A percentile compares a stretch with the other conserved stretches of the same genome.
phyloP scores from a whole-genome alignment of 495 filamentous ascomycete genomes.

The Platismatia glauca region DNA sequence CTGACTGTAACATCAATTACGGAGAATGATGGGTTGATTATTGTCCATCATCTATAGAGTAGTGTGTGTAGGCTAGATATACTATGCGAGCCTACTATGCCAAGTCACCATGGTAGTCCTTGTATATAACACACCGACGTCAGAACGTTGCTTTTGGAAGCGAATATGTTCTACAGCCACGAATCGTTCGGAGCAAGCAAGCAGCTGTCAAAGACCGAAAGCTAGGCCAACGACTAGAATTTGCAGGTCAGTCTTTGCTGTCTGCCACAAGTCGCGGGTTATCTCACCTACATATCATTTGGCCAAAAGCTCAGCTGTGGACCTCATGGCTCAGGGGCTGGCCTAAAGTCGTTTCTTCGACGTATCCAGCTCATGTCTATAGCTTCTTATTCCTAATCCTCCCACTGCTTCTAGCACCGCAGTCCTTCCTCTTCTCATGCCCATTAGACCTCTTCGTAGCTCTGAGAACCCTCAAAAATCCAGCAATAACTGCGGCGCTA shows the following conservation, averaged over 20 bases:
- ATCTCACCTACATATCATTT: background rate
- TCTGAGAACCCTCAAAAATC: constrained; percentile 52
- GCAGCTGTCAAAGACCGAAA: background rate
- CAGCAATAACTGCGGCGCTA: constrained; percentile 79
- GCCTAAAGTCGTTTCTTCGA: background rate
- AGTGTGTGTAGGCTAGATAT: no score
- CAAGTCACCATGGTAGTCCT: no score
- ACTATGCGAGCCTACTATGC: no score
- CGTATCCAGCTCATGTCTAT: background rate
- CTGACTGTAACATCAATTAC: no score
- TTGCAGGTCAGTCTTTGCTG: background rate
- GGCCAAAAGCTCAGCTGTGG: background rate
- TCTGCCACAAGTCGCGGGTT: background rate
- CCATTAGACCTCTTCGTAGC: no score
- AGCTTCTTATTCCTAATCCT: background rate
- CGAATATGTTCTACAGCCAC: background rate
- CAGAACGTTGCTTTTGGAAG: background rate
- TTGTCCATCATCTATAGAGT: no score
- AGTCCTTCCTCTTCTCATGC: background rate
- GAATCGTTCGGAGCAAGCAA: background rate
- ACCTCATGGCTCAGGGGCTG: background rate
- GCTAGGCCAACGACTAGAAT: background rate
- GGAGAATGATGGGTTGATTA: no score
- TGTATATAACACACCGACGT: no score
- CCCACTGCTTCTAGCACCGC: background rate